These are phyloP conservation scores for Mycena maculata DNA, from an alignment of 768 basidiomycete species.

Conservation along the genomic window DNA sequence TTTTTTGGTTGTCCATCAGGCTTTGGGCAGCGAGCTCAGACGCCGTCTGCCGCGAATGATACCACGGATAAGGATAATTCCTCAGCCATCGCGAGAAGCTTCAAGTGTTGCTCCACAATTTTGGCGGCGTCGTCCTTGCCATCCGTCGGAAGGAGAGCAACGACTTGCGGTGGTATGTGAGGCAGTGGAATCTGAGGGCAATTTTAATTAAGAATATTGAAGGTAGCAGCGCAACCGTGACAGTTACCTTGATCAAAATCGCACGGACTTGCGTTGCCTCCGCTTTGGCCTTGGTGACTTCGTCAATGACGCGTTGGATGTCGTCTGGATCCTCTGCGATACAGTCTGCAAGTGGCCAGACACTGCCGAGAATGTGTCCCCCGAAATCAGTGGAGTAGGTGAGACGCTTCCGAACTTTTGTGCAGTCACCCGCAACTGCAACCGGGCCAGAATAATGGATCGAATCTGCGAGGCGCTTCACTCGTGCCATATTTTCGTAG, in stretches of 20 bases:
- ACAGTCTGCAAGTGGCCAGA: background rate
- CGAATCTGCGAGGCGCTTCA: conserved; percentile 38
- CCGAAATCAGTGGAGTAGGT: background rate
- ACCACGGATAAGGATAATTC: conserved; percentile 32
- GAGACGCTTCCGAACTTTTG: background rate
- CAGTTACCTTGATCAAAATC: conserved; percentile 40
- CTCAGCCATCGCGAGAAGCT: conserved; percentile 36
- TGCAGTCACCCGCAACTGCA: background rate
- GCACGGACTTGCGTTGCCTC: conserved; percentile 42
- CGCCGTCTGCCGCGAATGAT: conserved; percentile 37
- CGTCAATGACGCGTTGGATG: conserved; percentile 17
- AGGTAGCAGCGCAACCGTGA: too few species aligned
- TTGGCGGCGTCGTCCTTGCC: conserved; percentile 37
- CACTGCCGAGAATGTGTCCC: background rate
- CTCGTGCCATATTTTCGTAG: conserved; percentile 42
- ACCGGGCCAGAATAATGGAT: conserved; percentile 34
- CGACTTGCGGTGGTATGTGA: conserved; percentile 35
- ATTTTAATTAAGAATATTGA: too few species aligned
- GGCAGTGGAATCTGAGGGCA: conserved; percentile 38
- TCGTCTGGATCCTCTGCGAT: conserved; percentile 2
- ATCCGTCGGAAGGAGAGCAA: conserved; percentile 41
- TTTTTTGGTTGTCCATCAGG: conserved; percentile 33
- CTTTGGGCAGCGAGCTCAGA: conserved; percentile 38
- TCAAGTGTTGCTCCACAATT: conserved; percentile 38
- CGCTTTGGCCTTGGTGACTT: conserved; percentile 34